These are phyloP conservation scores for Trametes versicolor DNA, from an alignment of 1,284 basidiomycete species.

Conservation along the genomic window DNA sequence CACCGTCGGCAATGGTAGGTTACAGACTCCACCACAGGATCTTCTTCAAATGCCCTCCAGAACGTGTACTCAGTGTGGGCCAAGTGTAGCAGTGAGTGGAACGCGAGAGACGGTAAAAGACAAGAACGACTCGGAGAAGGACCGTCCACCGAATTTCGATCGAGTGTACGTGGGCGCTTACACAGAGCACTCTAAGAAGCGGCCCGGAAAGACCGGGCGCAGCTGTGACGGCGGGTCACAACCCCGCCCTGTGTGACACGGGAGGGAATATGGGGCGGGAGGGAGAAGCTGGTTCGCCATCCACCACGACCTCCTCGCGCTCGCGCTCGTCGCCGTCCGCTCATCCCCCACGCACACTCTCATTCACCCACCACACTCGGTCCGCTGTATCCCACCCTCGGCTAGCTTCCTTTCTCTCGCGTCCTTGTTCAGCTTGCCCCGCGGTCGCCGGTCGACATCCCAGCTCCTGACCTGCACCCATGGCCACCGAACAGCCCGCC, in stretches of 20 bases:
- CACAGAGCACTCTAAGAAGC: background rate
- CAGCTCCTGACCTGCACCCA: slow-evolving; percentile 18
- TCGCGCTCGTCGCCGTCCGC: slow-evolving; percentile 9
- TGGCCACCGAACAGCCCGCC: slow-evolving; percentile 19
- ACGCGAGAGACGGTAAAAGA: too few relatives aligned
- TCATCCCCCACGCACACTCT: slow-evolving; percentile 4
- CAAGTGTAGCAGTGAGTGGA: too few relatives aligned
- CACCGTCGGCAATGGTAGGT: background rate
- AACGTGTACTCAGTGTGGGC: too few relatives aligned
- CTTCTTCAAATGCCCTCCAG: too few relatives aligned
- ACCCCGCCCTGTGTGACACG: slow-evolving; percentile 12
- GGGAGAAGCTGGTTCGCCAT: slow-evolving; percentile 11
- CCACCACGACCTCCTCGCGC: slow-evolving; percentile 12
- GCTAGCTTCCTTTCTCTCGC: slow-evolving; percentile 4
- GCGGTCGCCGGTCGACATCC: slow-evolving; percentile 22
- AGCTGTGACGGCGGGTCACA: slow-evolving; percentile 20
- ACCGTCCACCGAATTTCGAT: too few relatives aligned
- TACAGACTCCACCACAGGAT: too few relatives aligned
- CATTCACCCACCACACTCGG: background rate
- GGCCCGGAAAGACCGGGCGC: slow-evolving; percentile 7
- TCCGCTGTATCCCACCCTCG: background rate
- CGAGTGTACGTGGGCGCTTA: too few relatives aligned
- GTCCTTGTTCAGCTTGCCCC: background rate
- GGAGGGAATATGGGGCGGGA: slow-evolving; percentile 9
- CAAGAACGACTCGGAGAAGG: too few relatives aligned